Base-by-base conservation (phyloP, 257 asterid genomes). In the Phtheirospermum japonicum region DNA sequence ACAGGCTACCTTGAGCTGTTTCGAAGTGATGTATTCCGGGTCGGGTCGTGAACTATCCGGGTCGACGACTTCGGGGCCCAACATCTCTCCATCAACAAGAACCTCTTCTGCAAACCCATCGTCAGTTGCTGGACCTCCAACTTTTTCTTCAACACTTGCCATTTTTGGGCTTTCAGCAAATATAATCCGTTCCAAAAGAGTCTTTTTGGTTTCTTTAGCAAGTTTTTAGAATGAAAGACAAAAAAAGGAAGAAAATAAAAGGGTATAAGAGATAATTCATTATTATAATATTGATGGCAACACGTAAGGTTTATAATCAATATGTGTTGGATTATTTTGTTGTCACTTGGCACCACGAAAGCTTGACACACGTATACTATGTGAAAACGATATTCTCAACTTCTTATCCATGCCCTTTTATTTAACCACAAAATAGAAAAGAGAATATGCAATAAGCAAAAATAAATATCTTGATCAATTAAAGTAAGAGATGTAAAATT, bases 101-200 rank as follows among this genome's bases (percentile, higher is more conserved):
- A 49, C 75, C 13, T 59, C 77, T 14, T 73, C 73, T 28, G 59
- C 59, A n/a, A 50, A 49, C 1, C 56, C 48, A 19, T 64, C 78
- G 10, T 60, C 71, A 17, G 20, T 19, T 16, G 32, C 19, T 7
- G 59, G 63, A 17, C n/a, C 59, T 9, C 37, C 76, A 17, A 19
- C 59, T 19, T 62, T 42, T 16, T 63, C 75, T 17, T 54, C 75
- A 39, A 32, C 4, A 39, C 45, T 66, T 43, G 78, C 76, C 83
- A 78, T 78, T 73, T 66, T 73, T 20, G n/a, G 50, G 45, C 13
- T 49, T 23, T 18, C 51, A 18, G 14, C 33, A 28, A 61, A 36
- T 20, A 13, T 31, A 56, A 36, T 36, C 30, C 12, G 4, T 32
- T 30, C 20, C 40, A 1, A 6, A 1, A n/a, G 13, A 26, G 17